Base-by-base conservation (phyloP, 208 protist genomes). In the Trypanosoma mega region DNA sequence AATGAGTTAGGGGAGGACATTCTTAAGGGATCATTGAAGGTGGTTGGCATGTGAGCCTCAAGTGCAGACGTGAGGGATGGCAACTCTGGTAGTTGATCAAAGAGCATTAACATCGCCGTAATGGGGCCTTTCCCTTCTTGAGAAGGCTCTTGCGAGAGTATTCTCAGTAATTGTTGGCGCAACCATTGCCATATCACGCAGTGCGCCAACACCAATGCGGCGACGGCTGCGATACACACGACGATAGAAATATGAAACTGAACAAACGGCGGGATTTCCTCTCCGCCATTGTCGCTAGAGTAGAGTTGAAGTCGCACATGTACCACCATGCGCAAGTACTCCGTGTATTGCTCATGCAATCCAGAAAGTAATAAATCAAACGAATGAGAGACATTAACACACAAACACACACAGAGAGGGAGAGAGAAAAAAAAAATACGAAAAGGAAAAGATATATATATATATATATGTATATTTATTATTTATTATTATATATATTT, bases 371-470 rank as follows among this genome's bases (percentile, higher is more conserved):
- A 48, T 48, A 48, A 1, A 47, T 18, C 9, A 14, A 48, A 29
- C 21, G 1, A 48, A 23, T 29, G 9, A 48, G 41, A 47, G n/a
- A 4, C 14, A 29, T 1, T 1, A 48, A 48, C 4, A 20, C 18
- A 2, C 6, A 29, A 20, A 3, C 27, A 21, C 5, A 46, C 26
- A 7, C 9, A 37, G 27, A 21, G 26, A 37, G 29, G 27, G 50
- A 46, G 33, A 18, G 16, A 29, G 30, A 36, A 39, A 24, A 48
- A 50, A 36, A 31, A 50, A 61, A 33, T 51, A 61, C 48, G n/a
- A 39, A 50, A 61, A 33, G 8, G 20, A 37, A 37, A 16, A 41
- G 39, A 50, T 39, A 16, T 2, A 50, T 16, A 36, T 2, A 37
- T 20, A 48, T 20, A 0, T 3, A 39, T 20, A 16, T n/a, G n/a